Base-by-base conservation (phyloP, 164 flowering plant genomes). In the Houttuynia cordata region DNA sequence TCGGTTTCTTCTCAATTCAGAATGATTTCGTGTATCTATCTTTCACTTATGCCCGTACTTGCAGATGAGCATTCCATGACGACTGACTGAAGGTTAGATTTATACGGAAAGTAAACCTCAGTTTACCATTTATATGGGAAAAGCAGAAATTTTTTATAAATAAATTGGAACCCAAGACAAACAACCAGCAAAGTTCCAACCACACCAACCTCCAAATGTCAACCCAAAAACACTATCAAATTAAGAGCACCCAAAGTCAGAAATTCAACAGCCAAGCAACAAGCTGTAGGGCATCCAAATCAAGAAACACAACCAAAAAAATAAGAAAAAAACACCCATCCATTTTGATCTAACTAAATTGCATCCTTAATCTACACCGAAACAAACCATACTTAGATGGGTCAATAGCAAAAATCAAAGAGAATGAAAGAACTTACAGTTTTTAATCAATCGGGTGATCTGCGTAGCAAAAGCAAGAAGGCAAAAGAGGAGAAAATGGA, bases 371-470 rank as follows among this genome's bases (percentile, higher is more conserved):
- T 8, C 12, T 45, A 2, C 49, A 45, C 49, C 49, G 12, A 17
- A 45, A 45, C 17, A 12, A 45, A 10, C 14, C 49, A 4, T 1
- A 1, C 14, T 14, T 14, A 45, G 17, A 45, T 45, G 14, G 14
- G 14, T 12, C 49, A 1, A 45, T 12, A 1, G 45, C 41, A 10
- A 3, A 25, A 47, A 30, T 56, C 18, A 50, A 57, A 8, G 21
- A 58, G 42, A 17, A 40, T 10, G 42, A 40, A 54, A 50, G 42
- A 49, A 62, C 67, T 64, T 63, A 70, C 73, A 57, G 68, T 45
- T 58, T 42, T 68, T 50, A 64, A 47, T 58, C 59, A 53, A 51
- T 60, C 41, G 42, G 65, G 65, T 59, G 72, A 61, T 58, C 58
- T 23, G 52, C 14, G 62, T 41, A 61, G 52, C 63, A 60, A 58